These are phyloP conservation scores for Luzula sylvatica DNA, from an alignment of 176 grass and related monocot species.

Conservation along the genomic window DNA sequence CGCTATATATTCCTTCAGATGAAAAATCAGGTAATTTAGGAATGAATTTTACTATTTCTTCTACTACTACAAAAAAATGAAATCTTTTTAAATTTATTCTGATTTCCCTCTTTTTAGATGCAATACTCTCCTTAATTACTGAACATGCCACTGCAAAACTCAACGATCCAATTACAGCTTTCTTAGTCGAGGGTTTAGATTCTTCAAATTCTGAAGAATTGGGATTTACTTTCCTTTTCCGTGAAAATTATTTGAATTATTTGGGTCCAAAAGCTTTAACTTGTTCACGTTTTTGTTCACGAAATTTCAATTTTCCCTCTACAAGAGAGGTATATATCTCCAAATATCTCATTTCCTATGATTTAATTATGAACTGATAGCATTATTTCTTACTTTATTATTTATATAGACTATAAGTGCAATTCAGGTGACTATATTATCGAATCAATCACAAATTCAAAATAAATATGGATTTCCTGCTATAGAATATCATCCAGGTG, in stretches of 20 bases:
- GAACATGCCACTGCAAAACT: conserved; percentile 44
- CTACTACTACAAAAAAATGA: not conserved
- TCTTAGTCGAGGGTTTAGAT: conserved; percentile 51
- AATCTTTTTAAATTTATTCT: conserved; percentile 9
- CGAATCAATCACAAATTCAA: conserved; percentile 49
- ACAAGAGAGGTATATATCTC: conserved; percentile 52
- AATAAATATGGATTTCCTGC: conserved; percentile 30
- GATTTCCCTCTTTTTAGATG: conserved; percentile 32
- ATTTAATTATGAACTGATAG: not conserved
- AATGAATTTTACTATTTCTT: not conserved
- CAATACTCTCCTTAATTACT: conserved; percentile 40
- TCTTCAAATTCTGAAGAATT: conserved; percentile 23
- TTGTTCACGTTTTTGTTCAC: conserved; percentile 61
- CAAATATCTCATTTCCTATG: not conserved
- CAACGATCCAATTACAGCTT: conserved; percentile 45
- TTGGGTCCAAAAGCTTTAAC: conserved; percentile 23
- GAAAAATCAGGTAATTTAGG: conserved; percentile 38
- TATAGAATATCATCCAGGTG: conserved; percentile 77
- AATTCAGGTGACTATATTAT: conserved; percentile 49
- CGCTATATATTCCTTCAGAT: conserved; percentile 43
- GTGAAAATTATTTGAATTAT: conserved; percentile 35
- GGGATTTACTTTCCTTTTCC: conserved; percentile 38
- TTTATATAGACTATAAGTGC: conserved; percentile 83
- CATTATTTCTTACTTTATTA: not conserved
- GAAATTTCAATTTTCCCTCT: conserved; percentile 20